A percentile compares a stretch with the other conserved stretches of the same genome.
These are phyloP conservation scores for Nyctanthes arbortristis DNA, from an alignment of 257 asterid species.

Conservation along the genomic window DNA sequence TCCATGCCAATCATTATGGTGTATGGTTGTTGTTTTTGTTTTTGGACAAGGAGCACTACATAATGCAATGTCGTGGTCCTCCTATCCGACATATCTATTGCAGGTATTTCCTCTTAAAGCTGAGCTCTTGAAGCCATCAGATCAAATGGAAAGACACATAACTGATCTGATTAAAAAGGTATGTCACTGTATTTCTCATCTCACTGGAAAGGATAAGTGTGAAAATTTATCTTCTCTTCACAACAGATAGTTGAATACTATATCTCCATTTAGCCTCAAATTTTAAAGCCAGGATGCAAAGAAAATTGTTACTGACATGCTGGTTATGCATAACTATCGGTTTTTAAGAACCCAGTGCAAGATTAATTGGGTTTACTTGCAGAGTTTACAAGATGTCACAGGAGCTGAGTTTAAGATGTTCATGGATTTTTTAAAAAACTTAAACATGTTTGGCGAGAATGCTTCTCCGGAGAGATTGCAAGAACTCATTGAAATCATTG, in stretches of 20 bases:
- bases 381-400: slow-evolving; percentile 95
- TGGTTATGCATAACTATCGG: not conserved
- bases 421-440: slow-evolving; percentile 79
- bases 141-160: slow-evolving; percentile 93
- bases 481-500: slow-evolving; percentile 83
- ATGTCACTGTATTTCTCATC: slow-evolving; percentile 6
- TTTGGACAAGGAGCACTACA: slow-evolving; percentile 8
- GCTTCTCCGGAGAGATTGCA: slow-evolving; percentile 77
- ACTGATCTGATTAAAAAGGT: slow-evolving; percentile 88
- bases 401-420: slow-evolving; percentile 96
- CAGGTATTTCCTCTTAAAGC: slow-evolving; percentile 90
- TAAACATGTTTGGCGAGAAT: slow-evolving; percentile 76
- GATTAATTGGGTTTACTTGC: slow-evolving; percentile 36
- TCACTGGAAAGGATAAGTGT: slow-evolving; percentile 9
- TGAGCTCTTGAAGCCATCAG: slow-evolving; percentile 82
- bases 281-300: slow-evolving; percentile 6
- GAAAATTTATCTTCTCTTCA: not conserved
- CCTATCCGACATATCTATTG: slow-evolving; percentile 17
- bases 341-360: slow-evolving; percentile 21
- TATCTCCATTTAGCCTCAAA: not conserved
- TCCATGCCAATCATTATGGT: slow-evolving; percentile 14
- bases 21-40: not conserved
- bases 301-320: slow-evolving; percentile 7
- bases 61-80: slow-evolving; percentile 3
- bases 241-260: slow-evolving; percentile 13